Conservation (phyloP, 305 asterid species). For the Fraxinus sp. region DNA sequence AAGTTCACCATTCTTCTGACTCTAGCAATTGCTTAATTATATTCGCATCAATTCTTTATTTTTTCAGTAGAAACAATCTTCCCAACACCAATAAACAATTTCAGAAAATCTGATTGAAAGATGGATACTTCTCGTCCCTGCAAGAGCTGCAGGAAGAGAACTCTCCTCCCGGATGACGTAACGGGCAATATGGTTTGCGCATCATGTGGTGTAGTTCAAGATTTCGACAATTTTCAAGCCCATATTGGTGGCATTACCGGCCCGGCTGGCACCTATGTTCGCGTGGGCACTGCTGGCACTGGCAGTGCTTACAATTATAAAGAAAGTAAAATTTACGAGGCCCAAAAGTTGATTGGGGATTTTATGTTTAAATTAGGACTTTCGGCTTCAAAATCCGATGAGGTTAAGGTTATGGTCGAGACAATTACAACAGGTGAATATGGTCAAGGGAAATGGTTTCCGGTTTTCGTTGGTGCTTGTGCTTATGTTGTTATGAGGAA, state of each 20-base stretch:
- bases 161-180: slow-evolving; percentile 28
- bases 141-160: slow-evolving; percentile 43
- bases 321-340: slow-evolving; percentile 50
- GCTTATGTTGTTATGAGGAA: slow-evolving; percentile 66
- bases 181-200: slow-evolving; percentile 46
- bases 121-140: slow-evolving; percentile 56
- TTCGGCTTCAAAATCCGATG: slow-evolving; percentile 33
- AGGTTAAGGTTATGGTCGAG: slow-evolving; percentile 46
- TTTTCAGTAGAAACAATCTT: background rate
- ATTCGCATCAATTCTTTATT: background rate
- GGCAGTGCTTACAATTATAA: slow-evolving; percentile 44
- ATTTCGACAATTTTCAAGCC: slow-evolving; percentile 52
- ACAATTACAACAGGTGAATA: slow-evolving; percentile 63
- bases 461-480: slow-evolving; percentile 66
- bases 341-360: slow-evolving; percentile 51
- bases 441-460: slow-evolving; percentile 72
- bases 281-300: slow-evolving; percentile 52
- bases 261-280: slow-evolving; percentile 46
- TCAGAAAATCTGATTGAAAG: background rate
- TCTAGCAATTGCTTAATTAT: background rate
- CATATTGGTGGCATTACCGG: slow-evolving; percentile 56
- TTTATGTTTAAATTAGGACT: slow-evolving; percentile 43
- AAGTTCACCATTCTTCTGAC: background rate
- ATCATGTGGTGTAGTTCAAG: slow-evolving; percentile 60
- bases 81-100: background rate